These are phyloP conservation scores for Phyllachora maydis DNA, from an alignment of 2,329 filamentous ascomycete species.

Conservation along the genomic window DNA sequence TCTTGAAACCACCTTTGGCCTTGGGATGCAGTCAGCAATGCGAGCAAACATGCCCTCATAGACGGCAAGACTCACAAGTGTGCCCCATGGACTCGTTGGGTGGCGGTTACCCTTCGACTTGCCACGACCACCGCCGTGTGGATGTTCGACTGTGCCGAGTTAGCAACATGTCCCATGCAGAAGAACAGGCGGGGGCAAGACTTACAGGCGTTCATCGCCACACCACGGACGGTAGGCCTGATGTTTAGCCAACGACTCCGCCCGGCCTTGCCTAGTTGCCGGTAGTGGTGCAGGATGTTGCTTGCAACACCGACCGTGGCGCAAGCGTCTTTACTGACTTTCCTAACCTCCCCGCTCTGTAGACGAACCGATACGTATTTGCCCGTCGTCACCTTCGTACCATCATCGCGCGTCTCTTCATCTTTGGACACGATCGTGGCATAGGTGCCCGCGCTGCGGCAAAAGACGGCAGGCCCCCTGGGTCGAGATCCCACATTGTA, in stretches of 20 bases:
- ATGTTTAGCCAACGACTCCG: constrained; percentile 87
- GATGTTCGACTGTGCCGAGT: constrained; percentile 52
- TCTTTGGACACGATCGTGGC: constrained; percentile 80
- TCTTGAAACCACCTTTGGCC: constrained; percentile 83
- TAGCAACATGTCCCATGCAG: background rate
- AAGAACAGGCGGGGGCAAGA: constrained; percentile 4
- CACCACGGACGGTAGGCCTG: constrained; percentile 82
- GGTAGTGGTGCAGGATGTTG: constrained; percentile 80
- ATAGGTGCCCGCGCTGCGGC: constrained; percentile 83
- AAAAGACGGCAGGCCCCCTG: constrained; percentile 68
- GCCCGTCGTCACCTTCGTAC: constrained; percentile 41
- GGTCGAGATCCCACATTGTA: constrained; percentile 70
- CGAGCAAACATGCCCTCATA: background rate
- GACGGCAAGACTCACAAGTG: constrained; percentile 45
- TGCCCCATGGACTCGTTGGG: constrained; percentile 92
- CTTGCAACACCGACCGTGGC: constrained; percentile 88
- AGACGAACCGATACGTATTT: constrained; percentile 69
- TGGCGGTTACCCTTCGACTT: constrained; percentile 98
- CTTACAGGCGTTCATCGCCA: constrained; percentile 92
- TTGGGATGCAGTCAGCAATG: constrained; percentile 14
- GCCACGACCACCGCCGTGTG: constrained; percentile 95
- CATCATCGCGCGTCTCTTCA: constrained; percentile 43
- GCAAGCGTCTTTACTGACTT: constrained; percentile 78
- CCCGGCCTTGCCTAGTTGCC: constrained; percentile 85
- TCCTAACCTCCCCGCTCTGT: constrained; percentile 82